Evolutionary conservation across 306 rosid genomes (phyloP), one percentile per base, ranked within the genome.

Genomic region (Trifolium repens): DNA sequence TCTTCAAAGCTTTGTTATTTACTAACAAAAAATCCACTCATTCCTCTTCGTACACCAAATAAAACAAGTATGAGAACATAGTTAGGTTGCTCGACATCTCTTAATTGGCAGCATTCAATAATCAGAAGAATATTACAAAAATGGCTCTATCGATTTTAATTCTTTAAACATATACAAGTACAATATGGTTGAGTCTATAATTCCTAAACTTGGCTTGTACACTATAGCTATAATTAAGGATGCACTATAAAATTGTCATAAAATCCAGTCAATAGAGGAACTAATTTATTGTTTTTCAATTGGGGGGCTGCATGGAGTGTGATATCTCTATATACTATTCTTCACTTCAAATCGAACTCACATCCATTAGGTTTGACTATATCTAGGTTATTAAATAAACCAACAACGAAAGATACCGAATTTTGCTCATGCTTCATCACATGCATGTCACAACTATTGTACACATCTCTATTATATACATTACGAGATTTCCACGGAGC

Each of bases 351-450:
- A 68, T 68, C 34, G 17, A 79, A 79, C 3, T 70, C 68, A 9
- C 24, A 57, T 40, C 76, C 67, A 13, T 26, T 71, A 64, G 76
- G 84, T 79, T 83, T 83, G 84, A 71, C 81, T 76, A 83, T 69
- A 83, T 74, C 67, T 63, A 76, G 75, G 61, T 57, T 67, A 74
- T 44, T 69, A 78, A 75, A 75, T 37, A 79, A 78, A 74, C 67
- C 27, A 79, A 79, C 80, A 74, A 68, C 15, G 83, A 79, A 79
- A 79, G 83, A 79, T 74, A 74, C 86, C 86, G 71, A 74, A 79
- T 83, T 53, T 58, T 22, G 8, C 83, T 83, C 81, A 71, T 78
- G 85, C 69, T 62, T 78, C 30, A 68, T 73, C 85, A 82, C 83
- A 82, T 82, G 86, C 77, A 74, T 70, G 77, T 68, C 78, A 74